A percentile compares a stretch with the other conserved stretches of the same genome.
Evolutionary conservation across 2,329 filamentous ascomycete genomes (phyloP).

Genomic region (Colletotrichum destructivum): DNA sequence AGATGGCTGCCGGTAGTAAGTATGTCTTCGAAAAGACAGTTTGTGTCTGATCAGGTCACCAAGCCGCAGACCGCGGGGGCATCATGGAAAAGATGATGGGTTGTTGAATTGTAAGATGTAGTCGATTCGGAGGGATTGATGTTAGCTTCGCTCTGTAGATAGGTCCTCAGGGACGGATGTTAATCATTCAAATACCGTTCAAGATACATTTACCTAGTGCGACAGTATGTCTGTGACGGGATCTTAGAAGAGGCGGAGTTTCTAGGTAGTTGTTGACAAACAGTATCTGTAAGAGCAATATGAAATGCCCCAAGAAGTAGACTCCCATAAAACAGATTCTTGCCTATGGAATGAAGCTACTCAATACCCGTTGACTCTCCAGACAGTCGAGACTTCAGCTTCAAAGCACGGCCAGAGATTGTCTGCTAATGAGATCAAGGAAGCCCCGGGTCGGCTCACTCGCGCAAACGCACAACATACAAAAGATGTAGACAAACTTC

Average conservation of each 20-base stretch:
- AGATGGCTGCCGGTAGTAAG: not conserved
- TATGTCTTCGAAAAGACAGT: constrained; percentile 16
- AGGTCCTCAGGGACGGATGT: constrained; percentile 18
- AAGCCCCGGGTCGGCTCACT: not conserved
- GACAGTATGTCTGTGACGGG: not conserved
- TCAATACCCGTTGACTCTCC: no score
- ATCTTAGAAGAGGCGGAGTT: not conserved
- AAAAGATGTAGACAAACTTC: not conserved
- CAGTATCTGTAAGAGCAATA: no score
- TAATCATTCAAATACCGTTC: constrained; percentile 20
- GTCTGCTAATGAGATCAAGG: not conserved
- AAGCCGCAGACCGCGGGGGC: not conserved
- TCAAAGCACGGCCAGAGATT: not conserved
- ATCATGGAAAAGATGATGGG: constrained; percentile 22
- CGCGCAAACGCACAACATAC: no score
- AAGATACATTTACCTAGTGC: not conserved
- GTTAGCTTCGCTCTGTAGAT: constrained; percentile 12
- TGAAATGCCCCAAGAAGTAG: not conserved
- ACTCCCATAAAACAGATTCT: not conserved
- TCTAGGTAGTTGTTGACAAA: not conserved
- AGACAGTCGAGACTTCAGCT: not conserved
- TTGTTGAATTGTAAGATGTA: constrained; percentile 10
- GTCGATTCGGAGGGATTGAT: not conserved
- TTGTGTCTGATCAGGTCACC: constrained; percentile 9
- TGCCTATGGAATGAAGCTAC: not conserved